Evolutionary conservation across 768 basidiomycete genomes (phyloP), one percentile per base, ranked within the genome.

Genomic region (Porphyrellus cyaneotinctus): DNA sequence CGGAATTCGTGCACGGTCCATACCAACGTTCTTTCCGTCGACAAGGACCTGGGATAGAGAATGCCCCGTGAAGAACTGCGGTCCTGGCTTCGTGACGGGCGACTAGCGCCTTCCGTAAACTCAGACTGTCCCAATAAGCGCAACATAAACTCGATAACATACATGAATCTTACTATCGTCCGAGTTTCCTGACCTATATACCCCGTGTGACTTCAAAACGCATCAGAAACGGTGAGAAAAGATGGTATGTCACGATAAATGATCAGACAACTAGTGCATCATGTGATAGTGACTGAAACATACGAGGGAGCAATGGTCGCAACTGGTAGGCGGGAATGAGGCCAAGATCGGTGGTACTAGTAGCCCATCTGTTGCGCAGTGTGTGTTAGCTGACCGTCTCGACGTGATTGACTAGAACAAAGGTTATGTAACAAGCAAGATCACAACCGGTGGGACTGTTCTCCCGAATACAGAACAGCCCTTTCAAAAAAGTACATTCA

Each of bases 231-330:
- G 38, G 50, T 28, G 45, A 13, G 11, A 31, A 51, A 53, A 53
- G 52, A 56, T 52, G 50, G 50, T 39, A 52, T 54, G 57, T 63
- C 57, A 58, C 58, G 63, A 58, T 62, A 60, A 51, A n/a, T n/a
- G 44, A 57, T 50, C 36, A 53, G 50, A 39, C 49, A 35, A 43
- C 51, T 30, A 47, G 24, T 9, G 51, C 54, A 51, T 49, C 45
- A 53, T 56, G 54, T 50, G 53, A 58, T 52, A 49, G 24, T n/a
- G 49, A 54, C 58, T 61, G 58, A 62, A 55, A 62, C 56, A 61
- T 69, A 64, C 56, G 57, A 37, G 44, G 48, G 45, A 58, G 59
- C 53, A 58, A 53, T 61, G 58, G 53, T 55, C 60, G 67, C 61
- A 56, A 58, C 60, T 51, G 66, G 38, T 58, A 56, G 53, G 44